Evolutionary conservation across 2,329 filamentous ascomycete species (phyloP).

Genomic region (Fusarium longipes): DNA sequence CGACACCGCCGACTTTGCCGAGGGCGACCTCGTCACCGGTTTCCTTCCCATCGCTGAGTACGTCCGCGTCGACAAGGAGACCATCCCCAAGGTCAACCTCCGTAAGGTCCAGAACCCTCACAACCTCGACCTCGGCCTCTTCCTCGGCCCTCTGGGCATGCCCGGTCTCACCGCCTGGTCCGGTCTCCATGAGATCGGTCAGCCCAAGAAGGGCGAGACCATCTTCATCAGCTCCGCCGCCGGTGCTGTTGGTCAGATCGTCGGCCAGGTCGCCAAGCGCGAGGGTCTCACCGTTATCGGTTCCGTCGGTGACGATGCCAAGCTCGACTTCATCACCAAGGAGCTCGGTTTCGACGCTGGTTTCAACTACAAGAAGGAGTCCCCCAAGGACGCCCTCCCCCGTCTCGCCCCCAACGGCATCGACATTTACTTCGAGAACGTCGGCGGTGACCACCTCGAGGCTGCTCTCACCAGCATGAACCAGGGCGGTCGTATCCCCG

Average conservation of each 20-base stretch:
- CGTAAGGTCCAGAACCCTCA: constrained; percentile 75
- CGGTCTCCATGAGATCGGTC: constrained; percentile 72
- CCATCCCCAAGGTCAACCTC: constrained; percentile 52
- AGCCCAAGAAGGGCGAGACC: constrained; percentile 74
- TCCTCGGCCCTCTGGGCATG: constrained; percentile 75
- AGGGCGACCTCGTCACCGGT: constrained; percentile 74
- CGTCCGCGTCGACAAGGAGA: constrained; percentile 60
- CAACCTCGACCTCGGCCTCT: constrained; percentile 73
- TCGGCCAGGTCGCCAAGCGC: constrained; percentile 85
- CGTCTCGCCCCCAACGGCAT: constrained; percentile 80
- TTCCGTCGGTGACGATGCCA: constrained; percentile 81
- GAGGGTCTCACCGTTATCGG: constrained; percentile 84
- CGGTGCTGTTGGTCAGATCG: constrained; percentile 84
- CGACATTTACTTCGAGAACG: constrained; percentile 72
- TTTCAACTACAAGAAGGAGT: constrained; percentile 92
- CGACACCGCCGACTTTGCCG: constrained; percentile 69
- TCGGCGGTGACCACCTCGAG: constrained; percentile 64
- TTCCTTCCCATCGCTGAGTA: constrained; percentile 76
- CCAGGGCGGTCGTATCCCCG: constrained; percentile 71
- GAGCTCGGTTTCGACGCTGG: constrained; percentile 68
- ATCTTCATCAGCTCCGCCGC: constrained; percentile 85
- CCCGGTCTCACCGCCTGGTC: constrained; percentile 77
- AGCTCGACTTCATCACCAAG: constrained; percentile 72
- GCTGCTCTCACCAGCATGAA: constrained; percentile 64
- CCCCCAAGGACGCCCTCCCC: constrained; percentile 72